Conservation (phyloP, 495 filamentous ascomycete species). For the Collariella sp. region DNA sequence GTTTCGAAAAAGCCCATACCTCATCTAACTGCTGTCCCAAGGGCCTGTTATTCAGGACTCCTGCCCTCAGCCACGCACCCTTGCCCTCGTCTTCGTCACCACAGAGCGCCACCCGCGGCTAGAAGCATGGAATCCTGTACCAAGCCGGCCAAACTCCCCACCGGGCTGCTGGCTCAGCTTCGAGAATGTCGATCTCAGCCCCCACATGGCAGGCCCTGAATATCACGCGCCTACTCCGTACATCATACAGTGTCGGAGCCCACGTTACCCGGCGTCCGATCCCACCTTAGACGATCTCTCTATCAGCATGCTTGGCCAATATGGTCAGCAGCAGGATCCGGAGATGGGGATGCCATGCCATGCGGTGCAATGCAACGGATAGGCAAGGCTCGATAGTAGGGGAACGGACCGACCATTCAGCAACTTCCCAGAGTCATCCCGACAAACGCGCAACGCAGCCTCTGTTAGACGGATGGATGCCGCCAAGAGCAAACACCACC, state of each 20-base stretch:
- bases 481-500: background rate
- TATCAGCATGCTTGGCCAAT: background rate
- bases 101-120: conserved; percentile 9
- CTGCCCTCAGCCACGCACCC: background rate
- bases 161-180: conserved; percentile 10
- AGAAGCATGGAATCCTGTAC: conserved; percentile 13
- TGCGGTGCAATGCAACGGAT: conserved; percentile 1
- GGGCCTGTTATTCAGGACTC: background rate
- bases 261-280: background rate
- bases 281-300: background rate
- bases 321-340: background rate
- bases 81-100: background rate
- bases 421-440: background rate
- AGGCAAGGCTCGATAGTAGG: background rate
- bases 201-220: conserved; percentile 11
- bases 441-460: background rate
- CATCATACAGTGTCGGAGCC: no score
- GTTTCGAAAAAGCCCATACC: background rate
- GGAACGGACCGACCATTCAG: background rate
- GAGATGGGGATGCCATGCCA: background rate
- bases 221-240: no score
- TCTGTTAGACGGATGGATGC: background rate
- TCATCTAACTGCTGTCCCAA: background rate
- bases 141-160: conserved; percentile 2
- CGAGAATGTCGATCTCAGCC: conserved; percentile 18